Evolutionary conservation across 2,329 filamentous ascomycete species (phyloP), one percentile per base, ranked within the genome.

Genomic region (Trichophyton mentagrophytes): DNA sequence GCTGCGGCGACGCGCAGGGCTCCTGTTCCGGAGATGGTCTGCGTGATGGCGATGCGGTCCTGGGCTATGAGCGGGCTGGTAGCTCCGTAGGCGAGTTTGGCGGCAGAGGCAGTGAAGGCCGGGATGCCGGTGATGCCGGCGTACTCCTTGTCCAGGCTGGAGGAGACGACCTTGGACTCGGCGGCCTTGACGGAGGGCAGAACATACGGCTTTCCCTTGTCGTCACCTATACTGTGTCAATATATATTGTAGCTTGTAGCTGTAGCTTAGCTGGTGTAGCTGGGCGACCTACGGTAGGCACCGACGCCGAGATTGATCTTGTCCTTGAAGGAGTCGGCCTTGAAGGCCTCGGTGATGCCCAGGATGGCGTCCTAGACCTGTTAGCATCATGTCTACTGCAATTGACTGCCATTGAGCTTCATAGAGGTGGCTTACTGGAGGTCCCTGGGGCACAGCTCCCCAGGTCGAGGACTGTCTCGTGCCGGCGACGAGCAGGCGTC

Each of bases 231-330:
- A 5, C 58, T 36, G 7, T 30, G 65, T n/a, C 46, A 60, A 11
- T 30, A 53, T 58, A 3, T 33, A 60, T 40, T 22, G 2, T 22
- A 22, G 2, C 22, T 22, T 22, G 17, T 17, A 17, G 17, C 6
- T 13, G 57, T 27, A 38, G 22, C 25, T 27, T 27, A 62, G 44
- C 17, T 17, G 17, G n/a, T 27, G 44, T 17, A 44, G 15, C 27
- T 30, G 56, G 55, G 30, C 59, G 55, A 36, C 59, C 64, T 72
- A 79, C 93, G 90, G 85, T 99, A 99, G 72, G 93, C 93, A 71
- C 93, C 93, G 67, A 97, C 93, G 79, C 91, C 93, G 64, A 99
- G 81, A 81, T 97, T 97, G 82, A 99, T 97, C 85, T 97, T 99
- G 80, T 96, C 85, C 65, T 85, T 80, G 77, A 95, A 92, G 71